Percentiles rank a stretch among this genome's conserved stretches.
Conservation (phyloP, 805 yeast genomes). For the Candida maltosa region DNA sequence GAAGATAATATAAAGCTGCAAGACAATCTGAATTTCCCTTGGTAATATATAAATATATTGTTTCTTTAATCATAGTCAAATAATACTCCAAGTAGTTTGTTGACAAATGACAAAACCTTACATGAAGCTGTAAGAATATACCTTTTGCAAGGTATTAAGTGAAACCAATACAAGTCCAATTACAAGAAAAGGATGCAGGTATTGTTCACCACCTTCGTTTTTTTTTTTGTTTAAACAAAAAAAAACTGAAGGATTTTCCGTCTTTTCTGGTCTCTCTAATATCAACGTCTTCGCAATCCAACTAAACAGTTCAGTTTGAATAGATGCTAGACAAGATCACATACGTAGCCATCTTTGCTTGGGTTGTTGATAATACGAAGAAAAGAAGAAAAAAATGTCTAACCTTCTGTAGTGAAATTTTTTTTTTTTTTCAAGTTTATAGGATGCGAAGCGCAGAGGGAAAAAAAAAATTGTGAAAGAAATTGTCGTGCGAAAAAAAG, state of each 20-base stretch:
- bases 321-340: constrained; percentile 3
- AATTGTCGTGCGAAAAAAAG: no score
- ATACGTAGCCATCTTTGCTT: constrained; percentile 4
- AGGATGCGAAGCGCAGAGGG: not conserved
- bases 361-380: not conserved
- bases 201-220: constrained; percentile 7
- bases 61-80: constrained; percentile 11
- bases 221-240: no score
- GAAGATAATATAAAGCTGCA: constrained; percentile 31
- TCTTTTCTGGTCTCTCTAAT: constrained; percentile 1
- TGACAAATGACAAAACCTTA: constrained; percentile 12
- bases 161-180: constrained; percentile 5
- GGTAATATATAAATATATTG: constrained; percentile 20
- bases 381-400: not conserved
- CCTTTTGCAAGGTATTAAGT: constrained; percentile 9
- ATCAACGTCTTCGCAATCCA: constrained; percentile 7
- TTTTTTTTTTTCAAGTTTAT: not conserved
- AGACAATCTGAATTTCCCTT: constrained; percentile 40
- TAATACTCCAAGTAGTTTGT: constrained; percentile 7
- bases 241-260: constrained; percentile 2
- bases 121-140: constrained; percentile 10
- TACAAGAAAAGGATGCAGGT: constrained; percentile 3
- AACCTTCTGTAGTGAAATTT: no score
- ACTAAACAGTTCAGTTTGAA: not conserved
- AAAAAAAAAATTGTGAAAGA: not conserved